Conservation (phyloP, 805 yeast genomes). For the Metschnikowia vanudenii region DNA sequence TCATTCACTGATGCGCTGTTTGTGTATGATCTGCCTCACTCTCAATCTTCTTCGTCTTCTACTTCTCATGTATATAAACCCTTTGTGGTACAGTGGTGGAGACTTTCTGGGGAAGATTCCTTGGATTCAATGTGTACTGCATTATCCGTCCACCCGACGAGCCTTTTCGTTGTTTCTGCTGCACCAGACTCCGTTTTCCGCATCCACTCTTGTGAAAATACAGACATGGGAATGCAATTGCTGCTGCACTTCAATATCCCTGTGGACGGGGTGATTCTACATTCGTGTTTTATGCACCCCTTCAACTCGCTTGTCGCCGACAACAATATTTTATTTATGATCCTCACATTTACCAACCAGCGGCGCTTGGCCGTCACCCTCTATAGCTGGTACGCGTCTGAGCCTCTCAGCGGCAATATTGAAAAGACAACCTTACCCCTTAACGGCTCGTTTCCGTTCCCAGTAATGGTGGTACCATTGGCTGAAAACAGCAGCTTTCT, state of each 20-base stretch:
- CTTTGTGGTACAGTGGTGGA: conserved; percentile 54
- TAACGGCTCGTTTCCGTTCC: conserved; percentile 40
- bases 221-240: conserved; percentile 39
- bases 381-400: conserved; percentile 42
- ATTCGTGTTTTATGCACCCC: conserved; percentile 44
- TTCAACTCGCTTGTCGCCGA: conserved; percentile 22
- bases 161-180: conserved; percentile 39
- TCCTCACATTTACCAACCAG: conserved; percentile 36
- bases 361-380: conserved; percentile 38
- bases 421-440: conserved; percentile 40
- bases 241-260: conserved; percentile 39
- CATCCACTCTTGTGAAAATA: conserved; percentile 35
- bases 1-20: conserved; percentile 24
- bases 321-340: conserved; percentile 34
- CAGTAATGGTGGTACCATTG: conserved; percentile 43
- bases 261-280: conserved; percentile 41
- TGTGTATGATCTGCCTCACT: conserved; percentile 1
- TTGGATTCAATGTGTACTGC: conserved; percentile 27
- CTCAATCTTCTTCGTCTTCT: too few relatives aligned
- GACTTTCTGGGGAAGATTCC: conserved; percentile 17
- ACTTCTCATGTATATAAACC: conserved; percentile 35
- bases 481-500: conserved; percentile 37
- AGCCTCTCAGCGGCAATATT: conserved; percentile 28
- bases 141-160: conserved; percentile 37
- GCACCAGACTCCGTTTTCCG: conserved; percentile 37